Evolutionary conservation across 2,329 filamentous ascomycete species (phyloP), one percentile per base, ranked within the genome.

Genomic region (Cladophialophora psammophila): DNA sequence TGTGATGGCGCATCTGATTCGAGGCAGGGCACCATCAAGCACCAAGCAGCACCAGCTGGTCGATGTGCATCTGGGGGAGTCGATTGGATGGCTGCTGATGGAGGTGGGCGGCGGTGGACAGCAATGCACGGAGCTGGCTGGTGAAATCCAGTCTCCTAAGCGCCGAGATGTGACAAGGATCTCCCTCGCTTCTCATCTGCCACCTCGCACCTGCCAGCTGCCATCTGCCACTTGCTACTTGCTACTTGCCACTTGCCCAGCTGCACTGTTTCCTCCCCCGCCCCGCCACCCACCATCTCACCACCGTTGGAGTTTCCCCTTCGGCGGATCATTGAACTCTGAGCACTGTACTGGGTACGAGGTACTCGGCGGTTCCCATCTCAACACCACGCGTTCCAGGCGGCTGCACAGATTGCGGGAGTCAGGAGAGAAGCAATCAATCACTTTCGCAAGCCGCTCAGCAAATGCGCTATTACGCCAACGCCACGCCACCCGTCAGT

Each of bases 1-100:
- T 55, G 53, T 55, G 53, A 55, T 55, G 32, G 53, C 45, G 45
- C 12, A 50, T 50, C 18, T 50, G 45, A 50, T 50, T 50, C 45
- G 45, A 50, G n/a, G n/a, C 42, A 10, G 20, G 42, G 42, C 42
- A 48, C 18, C 7, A 50, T 8, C 26, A 10, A 50, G 45, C 45
- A 50, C 18, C 45, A 26, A 9, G 26, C 3, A 50, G 45, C 45
- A 50, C 18, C 45, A 50, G 20, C 8, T 50, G 20, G 45, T 50
- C 10, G 12, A 50, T 3, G 45, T 31, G 8, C 45, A 10, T 50
- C 18, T 15, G 45, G 3, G 3, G 45, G 20, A 9, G 26, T 50
- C 45, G 8, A 50, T 50, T 50, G 45, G 45, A 8, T 20, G 26
- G 45, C 8, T 12, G 45, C 4, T 9, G 45, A 26, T 15, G 3